These are phyloP conservation scores for Salicornia ramosissima DNA, from an alignment of 148 eudicot genomes.

Conservation along the genomic window DNA sequence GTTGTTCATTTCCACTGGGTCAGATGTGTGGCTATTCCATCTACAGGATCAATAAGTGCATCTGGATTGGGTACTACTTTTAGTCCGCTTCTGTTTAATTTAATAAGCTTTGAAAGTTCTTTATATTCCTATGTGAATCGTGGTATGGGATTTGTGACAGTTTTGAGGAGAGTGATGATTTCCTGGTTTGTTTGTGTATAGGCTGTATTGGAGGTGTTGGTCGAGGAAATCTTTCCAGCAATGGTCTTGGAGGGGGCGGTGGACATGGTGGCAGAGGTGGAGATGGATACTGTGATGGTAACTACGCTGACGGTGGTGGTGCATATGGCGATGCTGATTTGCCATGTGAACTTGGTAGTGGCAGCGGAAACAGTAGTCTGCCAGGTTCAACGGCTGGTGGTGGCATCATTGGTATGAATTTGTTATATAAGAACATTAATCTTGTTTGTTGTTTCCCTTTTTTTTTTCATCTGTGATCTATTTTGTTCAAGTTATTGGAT, in stretches of 20 bases:
- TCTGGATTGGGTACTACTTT: slow-evolving; percentile 70
- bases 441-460: neutral
- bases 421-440: neutral
- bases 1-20: slow-evolving; percentile 89
- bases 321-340: slow-evolving; percentile 74
- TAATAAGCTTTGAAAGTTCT: too few species aligned
- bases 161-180: neutral
- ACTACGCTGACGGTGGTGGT: slow-evolving; percentile 55
- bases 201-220: slow-evolving; percentile 83
- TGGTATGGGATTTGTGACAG: slow-evolving; percentile 3
- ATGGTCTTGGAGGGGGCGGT: slow-evolving; percentile 83
- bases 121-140: neutral
- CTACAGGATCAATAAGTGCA: slow-evolving; percentile 68
- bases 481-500: neutral
- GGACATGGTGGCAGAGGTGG: slow-evolving; percentile 98
- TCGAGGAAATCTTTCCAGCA: slow-evolving; percentile 64
- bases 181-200: slow-evolving; percentile 25
- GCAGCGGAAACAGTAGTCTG: slow-evolving; percentile 78
- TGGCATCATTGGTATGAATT: slow-evolving; percentile 70
- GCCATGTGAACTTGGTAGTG: slow-evolving; percentile 98
- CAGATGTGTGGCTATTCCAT: slow-evolving; percentile 54
- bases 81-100: slow-evolving; percentile 1
- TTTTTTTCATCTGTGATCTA: neutral
- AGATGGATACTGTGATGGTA: slow-evolving; percentile 64
- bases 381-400: slow-evolving; percentile 82